These are phyloP conservation scores for Fusarium chaquense DNA, from an alignment of 2,329 filamentous ascomycete species.

Conservation along the genomic window DNA sequence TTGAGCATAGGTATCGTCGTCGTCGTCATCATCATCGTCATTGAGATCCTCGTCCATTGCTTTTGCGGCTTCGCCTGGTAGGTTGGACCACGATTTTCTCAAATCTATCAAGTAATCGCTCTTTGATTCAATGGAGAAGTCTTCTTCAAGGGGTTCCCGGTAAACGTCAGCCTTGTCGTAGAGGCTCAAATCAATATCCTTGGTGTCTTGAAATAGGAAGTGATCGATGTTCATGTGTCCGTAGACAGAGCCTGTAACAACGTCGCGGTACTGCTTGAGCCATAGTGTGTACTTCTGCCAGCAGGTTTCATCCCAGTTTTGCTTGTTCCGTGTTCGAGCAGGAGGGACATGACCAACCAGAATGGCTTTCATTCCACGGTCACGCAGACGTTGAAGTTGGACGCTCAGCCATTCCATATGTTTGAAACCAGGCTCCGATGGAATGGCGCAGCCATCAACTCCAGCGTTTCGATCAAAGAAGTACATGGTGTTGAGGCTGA, in stretches of 20 bases:
- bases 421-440: constrained; percentile 87
- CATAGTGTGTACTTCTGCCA: constrained; percentile 98
- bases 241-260: constrained; percentile 82
- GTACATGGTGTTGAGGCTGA: constrained; percentile 96
- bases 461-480: constrained; percentile 94
- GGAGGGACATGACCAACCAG: constrained; percentile 95
- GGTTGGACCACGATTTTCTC: constrained; percentile 78
- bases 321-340: constrained; percentile 85
- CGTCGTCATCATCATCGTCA: constrained; percentile 6
- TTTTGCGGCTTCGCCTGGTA: constrained; percentile 68
- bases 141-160: constrained; percentile 57
- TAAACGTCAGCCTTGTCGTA: constrained; percentile 42
- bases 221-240: constrained; percentile 99
- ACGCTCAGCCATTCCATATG: constrained; percentile 97
- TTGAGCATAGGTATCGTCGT: constrained; percentile 38
- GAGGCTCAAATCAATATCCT: constrained; percentile 74
- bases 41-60: constrained; percentile 32
- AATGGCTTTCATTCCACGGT: constrained; percentile 92
- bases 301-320: constrained; percentile 94
- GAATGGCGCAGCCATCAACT: constrained; percentile 87
- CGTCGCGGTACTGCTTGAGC: constrained; percentile 90
- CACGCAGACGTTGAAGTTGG: constrained; percentile 85
- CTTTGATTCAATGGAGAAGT: constrained; percentile 72
- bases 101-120: constrained; percentile 81
- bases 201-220: constrained; percentile 90